Evolutionary conservation across 495 filamentous ascomycete species (phyloP), one percentile per base, ranked within the genome.

Genomic region (Penicillium robsamsonii): DNA sequence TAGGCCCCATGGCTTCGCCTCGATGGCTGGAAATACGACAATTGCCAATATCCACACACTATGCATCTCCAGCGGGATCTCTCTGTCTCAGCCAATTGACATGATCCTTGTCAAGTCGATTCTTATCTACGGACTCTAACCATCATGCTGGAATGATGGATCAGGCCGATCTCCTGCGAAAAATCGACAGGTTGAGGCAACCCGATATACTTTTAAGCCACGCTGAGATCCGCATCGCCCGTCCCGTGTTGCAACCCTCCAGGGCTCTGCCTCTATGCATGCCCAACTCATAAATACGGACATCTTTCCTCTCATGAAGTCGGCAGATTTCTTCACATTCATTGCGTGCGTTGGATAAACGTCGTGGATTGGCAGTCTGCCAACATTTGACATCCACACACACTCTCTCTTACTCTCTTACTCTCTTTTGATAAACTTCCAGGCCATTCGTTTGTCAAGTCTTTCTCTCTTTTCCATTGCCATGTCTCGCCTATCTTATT

Each of bases 191-290:
- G 60, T 63, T 53, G 43, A 46, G 48, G 48, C 47, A 33, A 42
- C 50, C 49, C 47, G 60, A 63, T 63, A 53, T 44, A 60, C 56
- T 64, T 62, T 61, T n/a, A 56, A 56, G 61, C 57, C 56, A 68
- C 56, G 56, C 48, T 50, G 46, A 22, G 33, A 30, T 35, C 51
- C 55, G 45, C 54, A 45, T 54, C 63, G 63, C 51, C 48, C 66
- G 66, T 67, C 53, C 64, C 56, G 57, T 53, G 29, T 38, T 31
- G 31, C 24, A 54, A 54, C 50, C 37, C 35, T 46, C 47, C 48
- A 27, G 25, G 4, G 25, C 25, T 31, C 29, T 45, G 41, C 29
- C 3, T 47, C 38, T 50, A 66, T 50, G 52, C 56, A 55, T 57
- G 56, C 57, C 53, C 31, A 31, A 33, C 43, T 54, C 31, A 63